A percentile compares a stretch with the other conserved stretches of the same genome.
phyloP scores from a whole-genome alignment of 768 basidiomycete species.

The Suillus variegatus region DNA sequence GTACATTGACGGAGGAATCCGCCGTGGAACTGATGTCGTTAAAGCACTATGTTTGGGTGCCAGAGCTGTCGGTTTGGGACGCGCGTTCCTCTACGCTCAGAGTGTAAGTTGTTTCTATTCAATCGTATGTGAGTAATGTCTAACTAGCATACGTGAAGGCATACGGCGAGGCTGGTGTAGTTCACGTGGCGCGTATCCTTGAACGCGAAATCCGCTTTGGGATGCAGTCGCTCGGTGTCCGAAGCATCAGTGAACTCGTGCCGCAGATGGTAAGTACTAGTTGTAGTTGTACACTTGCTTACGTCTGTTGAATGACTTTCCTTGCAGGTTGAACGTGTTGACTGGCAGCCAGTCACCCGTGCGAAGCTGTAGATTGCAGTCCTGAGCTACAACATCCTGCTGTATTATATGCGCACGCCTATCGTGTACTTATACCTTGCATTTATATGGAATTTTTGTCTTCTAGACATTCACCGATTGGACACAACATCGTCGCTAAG shows the following conservation, averaged over 20 bases:
- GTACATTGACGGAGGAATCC: constrained; percentile 80
- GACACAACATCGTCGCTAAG: background rate
- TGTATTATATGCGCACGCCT: background rate
- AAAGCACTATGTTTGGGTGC: constrained; percentile 93
- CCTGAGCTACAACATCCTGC: constrained; percentile 18
- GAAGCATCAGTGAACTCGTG: constrained; percentile 59
- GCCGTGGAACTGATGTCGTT: constrained; percentile 84
- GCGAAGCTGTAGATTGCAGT: constrained; percentile 8
- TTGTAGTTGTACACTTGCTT: background rate
- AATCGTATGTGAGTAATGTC: constrained; percentile 1
- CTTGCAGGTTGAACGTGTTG: constrained; percentile 59
- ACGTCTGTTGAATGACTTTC: constrained; percentile 6
- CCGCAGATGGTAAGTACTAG: constrained; percentile 67
- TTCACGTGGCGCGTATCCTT: constrained; percentile 65
- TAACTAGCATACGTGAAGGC: constrained; percentile 45
- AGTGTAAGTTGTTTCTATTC: constrained; percentile 50
- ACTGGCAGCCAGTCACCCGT: constrained; percentile 54
- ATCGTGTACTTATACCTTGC: background rate
- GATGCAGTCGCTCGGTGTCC: constrained; percentile 77
- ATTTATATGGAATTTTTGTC: too few species aligned
- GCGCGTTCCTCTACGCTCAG: constrained; percentile 85
- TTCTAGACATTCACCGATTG: background rate
- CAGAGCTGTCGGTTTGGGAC: constrained; percentile 81
- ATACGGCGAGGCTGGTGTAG: constrained; percentile 72
- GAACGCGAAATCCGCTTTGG: constrained; percentile 75